Percentiles rank a stretch among this genome's conserved stretches.
These are phyloP conservation scores for Austroboletus novae-zelandiae DNA, from an alignment of 1,284 basidiomycete genomes.

Conservation along the genomic window DNA sequence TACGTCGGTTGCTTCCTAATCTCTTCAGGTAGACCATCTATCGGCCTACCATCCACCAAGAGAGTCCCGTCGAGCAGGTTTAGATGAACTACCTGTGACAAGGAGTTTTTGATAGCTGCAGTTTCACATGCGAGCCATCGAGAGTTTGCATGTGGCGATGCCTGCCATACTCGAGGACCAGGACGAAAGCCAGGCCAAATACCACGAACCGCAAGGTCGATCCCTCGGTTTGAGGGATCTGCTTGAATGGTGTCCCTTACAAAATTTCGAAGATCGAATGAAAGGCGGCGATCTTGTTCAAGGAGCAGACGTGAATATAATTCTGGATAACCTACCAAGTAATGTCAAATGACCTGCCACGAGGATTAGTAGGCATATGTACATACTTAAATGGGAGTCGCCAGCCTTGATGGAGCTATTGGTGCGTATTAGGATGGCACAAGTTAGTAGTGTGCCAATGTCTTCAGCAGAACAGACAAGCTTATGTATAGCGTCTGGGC, in stretches of 20 bases:
- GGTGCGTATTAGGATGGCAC: constrained; percentile 29
- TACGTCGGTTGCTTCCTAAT: constrained; percentile 37
- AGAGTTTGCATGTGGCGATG: neutral
- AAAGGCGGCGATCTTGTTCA: constrained; percentile 24
- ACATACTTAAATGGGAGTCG: neutral
- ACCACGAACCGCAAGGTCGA: constrained; percentile 34
- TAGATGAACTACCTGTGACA: neutral
- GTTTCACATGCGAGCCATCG: constrained; percentile 1
- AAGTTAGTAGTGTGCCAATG: constrained; percentile 33
- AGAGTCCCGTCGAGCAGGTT: neutral
- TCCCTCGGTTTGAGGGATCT: constrained; percentile 9
- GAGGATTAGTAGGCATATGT: neutral
- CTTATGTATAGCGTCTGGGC: constrained; percentile 7
- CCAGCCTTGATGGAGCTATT: neutral
- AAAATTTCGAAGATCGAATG: constrained; percentile 24
- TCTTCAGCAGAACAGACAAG: constrained; percentile 25
- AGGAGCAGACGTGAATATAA: constrained; percentile 12
- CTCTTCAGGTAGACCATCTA: constrained; percentile 37
- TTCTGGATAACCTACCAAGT: neutral
- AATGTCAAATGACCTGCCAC: too few relatives aligned
- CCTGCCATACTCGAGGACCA: neutral
- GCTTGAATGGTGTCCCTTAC: constrained; percentile 11
- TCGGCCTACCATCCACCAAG: constrained; percentile 30
- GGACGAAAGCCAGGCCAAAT: constrained; percentile 30
- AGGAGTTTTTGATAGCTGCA: neutral